Evolutionary conservation across 2,329 filamentous ascomycete genomes (phyloP).

Genomic region (Cytospora chrysosperma): DNA sequence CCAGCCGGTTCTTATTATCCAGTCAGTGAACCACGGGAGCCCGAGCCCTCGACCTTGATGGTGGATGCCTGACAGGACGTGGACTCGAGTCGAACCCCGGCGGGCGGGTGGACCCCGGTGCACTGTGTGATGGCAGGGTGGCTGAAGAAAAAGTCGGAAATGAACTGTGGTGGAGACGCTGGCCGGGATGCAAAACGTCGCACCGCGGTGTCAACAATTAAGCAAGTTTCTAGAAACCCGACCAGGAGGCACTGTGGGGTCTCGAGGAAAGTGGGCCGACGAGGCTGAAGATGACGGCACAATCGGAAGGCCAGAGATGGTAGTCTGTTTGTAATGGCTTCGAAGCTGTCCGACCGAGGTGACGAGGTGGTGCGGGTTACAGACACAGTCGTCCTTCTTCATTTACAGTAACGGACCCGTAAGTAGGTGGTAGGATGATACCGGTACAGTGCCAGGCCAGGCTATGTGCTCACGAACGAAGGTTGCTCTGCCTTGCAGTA

Average conservation of each 20-base stretch:
- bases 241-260: conserved; percentile 8
- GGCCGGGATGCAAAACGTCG: conserved; percentile 13
- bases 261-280: conserved; percentile 16
- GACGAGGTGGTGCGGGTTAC: conserved; percentile 10
- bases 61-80: conserved; percentile 11
- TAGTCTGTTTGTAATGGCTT: conserved; percentile 9
- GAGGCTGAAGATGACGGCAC: conserved; percentile 23
- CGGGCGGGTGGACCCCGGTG: conserved; percentile 15
- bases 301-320: not conserved
- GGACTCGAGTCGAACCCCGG: conserved; percentile 14
- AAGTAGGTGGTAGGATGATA: no score
- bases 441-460: not conserved
- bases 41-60: not conserved
- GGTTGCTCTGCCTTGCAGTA: not conserved
- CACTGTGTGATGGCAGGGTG: no score
- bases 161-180: conserved; percentile 15
- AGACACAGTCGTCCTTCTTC: conserved; percentile 5
- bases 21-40: conserved; percentile 3
- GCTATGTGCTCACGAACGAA: no score
- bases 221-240: conserved; percentile 5
- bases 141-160: conserved; percentile 14
- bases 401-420: not conserved
- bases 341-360: not conserved
- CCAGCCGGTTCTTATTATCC: conserved; percentile 20
- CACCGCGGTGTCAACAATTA: not conserved